Evolutionary conservation across 805 yeast genomes (phyloP).

Genomic region (Clavispora fructus): DNA sequence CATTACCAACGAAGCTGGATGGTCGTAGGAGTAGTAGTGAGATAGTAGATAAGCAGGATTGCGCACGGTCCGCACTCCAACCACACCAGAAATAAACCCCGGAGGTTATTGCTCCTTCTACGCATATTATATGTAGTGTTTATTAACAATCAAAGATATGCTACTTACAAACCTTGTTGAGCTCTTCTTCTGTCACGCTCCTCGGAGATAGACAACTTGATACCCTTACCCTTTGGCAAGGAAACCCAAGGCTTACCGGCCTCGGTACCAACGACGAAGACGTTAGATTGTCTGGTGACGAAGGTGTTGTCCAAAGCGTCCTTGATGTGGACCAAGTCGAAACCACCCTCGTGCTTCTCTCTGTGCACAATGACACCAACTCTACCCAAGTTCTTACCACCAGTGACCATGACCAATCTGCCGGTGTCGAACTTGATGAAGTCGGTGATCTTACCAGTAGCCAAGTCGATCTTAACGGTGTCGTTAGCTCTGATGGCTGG

Average conservation of each 20-base stretch:
- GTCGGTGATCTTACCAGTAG: slow-evolving; percentile 89
- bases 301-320: slow-evolving; percentile 91
- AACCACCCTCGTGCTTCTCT: slow-evolving; percentile 98
- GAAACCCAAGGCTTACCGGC: slow-evolving; percentile 91
- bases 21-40: too few relatives aligned
- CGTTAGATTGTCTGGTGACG: slow-evolving; percentile 91
- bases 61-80: too few relatives aligned
- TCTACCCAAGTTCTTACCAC: slow-evolving; percentile 98
- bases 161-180: slow-evolving; percentile 39
- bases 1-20: too few relatives aligned
- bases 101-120: too few relatives aligned
- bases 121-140: neutral
- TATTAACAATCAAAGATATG: slow-evolving; percentile 14
- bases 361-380: slow-evolving; percentile 94
- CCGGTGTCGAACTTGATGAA: slow-evolving; percentile 89
- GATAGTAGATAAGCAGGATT: too few relatives aligned
- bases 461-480: slow-evolving; percentile 95
- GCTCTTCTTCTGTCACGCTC: slow-evolving; percentile 99
- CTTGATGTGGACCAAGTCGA: slow-evolving; percentile 95
- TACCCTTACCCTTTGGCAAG: slow-evolving; percentile 99
- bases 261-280: slow-evolving; percentile 86
- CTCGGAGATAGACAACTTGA: slow-evolving; percentile 90
- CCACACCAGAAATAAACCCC: too few relatives aligned
- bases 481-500: slow-evolving; percentile 96
- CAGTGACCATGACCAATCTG: slow-evolving; percentile 86